phyloP scores from a whole-genome alignment of 768 basidiomycete genomes.

The Floccularia luteovirens region DNA sequence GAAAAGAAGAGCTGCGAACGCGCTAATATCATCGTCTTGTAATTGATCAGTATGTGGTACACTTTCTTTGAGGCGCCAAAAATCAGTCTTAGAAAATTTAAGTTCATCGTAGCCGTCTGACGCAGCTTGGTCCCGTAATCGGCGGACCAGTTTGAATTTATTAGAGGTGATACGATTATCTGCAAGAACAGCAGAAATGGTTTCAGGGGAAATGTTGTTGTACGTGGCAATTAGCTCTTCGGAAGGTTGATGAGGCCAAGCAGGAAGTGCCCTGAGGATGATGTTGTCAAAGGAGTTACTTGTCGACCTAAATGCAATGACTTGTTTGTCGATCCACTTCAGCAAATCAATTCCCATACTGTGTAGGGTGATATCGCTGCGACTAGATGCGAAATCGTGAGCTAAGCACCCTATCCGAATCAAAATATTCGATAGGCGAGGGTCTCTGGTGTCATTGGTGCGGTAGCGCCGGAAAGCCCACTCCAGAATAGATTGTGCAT shows the following conservation, averaged over 20 bases:
- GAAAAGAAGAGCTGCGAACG: conserved; percentile 62
- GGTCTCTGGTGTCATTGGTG: conserved; percentile 29
- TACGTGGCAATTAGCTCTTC: conserved; percentile 31
- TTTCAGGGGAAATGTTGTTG: conserved; percentile 35
- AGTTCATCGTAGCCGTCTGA: conserved; percentile 26
- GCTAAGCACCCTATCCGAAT: conserved; percentile 60
- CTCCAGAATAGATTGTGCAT: conserved; percentile 70
- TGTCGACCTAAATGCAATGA: conserved; percentile 30
- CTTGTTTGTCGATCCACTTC: conserved; percentile 57
- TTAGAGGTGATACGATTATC: conserved; percentile 58
- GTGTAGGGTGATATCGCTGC: conserved; percentile 17
- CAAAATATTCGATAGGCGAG: conserved; percentile 56
- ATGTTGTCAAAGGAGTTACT: conserved; percentile 29
- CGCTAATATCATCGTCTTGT: conserved; percentile 62
- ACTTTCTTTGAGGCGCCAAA: conserved; percentile 81
- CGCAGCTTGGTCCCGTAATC: conserved; percentile 43
- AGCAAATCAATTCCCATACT: conserved; percentile 41
- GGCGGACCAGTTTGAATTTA: conserved; percentile 71
- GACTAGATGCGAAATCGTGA: conserved; percentile 39
- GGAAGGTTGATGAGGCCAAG: conserved; percentile 69
- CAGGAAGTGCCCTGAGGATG: conserved; percentile 50
- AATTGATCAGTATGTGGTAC: conserved; percentile 50
- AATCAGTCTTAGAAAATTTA: conserved; percentile 52
- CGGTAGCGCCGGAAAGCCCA: conserved; percentile 64
- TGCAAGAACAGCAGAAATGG: conserved; percentile 46